Conservation (phyloP, 202 grass and related monocot genomes). For the Schoenoplectus tabernaemontani region DNA sequence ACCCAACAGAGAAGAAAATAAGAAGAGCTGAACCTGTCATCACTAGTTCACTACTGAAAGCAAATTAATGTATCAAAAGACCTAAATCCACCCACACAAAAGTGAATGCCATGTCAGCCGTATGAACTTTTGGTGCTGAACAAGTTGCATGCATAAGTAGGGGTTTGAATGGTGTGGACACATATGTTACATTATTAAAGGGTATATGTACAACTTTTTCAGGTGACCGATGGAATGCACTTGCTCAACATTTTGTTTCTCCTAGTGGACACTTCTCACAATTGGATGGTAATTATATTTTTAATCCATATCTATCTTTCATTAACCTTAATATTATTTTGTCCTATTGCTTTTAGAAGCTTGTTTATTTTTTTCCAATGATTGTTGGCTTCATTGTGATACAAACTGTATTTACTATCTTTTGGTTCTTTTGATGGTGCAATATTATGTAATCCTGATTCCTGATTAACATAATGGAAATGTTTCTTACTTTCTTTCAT, state of each 20-base stretch:
- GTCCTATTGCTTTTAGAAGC: background rate
- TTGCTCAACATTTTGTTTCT: conserved; percentile 58
- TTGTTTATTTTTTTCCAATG: background rate
- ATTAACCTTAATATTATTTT: background rate
- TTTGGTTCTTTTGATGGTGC: background rate
- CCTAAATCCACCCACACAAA: background rate
- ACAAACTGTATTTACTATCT: background rate
- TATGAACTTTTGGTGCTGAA: background rate
- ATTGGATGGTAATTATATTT: conserved; percentile 50
- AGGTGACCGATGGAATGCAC: conserved; percentile 72
- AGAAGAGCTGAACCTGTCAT: background rate
- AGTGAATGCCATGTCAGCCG: background rate
- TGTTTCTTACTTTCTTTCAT: background rate
- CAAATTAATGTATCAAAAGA: background rate
- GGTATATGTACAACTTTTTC: conserved; percentile 11
- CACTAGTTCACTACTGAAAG: background rate
- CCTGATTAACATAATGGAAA: background rate
- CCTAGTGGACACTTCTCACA: conserved; percentile 56
- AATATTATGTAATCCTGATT: background rate
- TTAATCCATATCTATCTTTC: background rate
- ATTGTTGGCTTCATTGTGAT: background rate
- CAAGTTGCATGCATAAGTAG: background rate
- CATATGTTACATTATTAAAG: background rate
- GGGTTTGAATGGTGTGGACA: background rate
- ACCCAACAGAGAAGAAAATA: background rate